phyloP scores from a whole-genome alignment of 345 rosid genomes.

The Gossypium herbaceum region DNA sequence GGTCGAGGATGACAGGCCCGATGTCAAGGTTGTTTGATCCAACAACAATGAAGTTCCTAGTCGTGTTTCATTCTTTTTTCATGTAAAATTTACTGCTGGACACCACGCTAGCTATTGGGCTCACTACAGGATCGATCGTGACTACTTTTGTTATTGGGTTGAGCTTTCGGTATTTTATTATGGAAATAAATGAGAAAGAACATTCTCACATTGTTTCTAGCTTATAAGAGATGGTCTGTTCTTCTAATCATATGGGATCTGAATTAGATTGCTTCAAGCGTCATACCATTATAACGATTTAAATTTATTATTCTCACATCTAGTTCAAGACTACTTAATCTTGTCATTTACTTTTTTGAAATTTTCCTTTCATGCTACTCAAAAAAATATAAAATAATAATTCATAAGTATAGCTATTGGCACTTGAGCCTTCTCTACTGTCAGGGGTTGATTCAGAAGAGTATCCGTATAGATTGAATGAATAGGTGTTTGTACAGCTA shows the following conservation, averaged over 20 bases:
- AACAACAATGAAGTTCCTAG: not conserved
- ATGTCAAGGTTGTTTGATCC: not conserved
- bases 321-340: too few relatives aligned
- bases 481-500: too few relatives aligned
- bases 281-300: not conserved
- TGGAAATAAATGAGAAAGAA: not conserved
- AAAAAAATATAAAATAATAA: too few relatives aligned
- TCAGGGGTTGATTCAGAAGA: too few relatives aligned
- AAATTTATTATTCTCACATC: too few relatives aligned
- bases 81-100: not conserved
- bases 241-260: not conserved
- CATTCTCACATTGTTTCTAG: not conserved
- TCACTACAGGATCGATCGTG: not conserved
- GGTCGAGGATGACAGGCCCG: slow-evolving; percentile 18
- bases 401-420: too few relatives aligned
- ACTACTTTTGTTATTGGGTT: not conserved
- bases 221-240: not conserved
- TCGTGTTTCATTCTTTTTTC: not conserved
- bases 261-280: not conserved
- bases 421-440: too few relatives aligned
- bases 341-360: too few relatives aligned
- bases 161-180: not conserved
- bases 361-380: too few relatives aligned
- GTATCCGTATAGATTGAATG: too few relatives aligned
- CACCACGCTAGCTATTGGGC: not conserved